Conservation (phyloP, 2,329 filamentous ascomycete genomes). For the Camillea tinctor region DNA sequence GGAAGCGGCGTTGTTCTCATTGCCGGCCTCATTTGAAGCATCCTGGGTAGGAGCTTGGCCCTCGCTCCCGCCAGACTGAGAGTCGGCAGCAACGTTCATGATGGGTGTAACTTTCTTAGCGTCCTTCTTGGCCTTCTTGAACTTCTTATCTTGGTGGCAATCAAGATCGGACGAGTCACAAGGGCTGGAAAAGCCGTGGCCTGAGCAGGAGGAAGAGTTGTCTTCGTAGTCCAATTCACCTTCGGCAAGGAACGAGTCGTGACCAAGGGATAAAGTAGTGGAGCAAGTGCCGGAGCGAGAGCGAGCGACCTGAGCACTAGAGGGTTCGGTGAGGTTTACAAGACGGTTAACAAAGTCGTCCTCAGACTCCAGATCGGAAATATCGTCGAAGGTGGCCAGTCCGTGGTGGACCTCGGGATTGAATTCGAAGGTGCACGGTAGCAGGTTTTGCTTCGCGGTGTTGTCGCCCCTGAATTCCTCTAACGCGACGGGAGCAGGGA, state of each 20-base stretch:
- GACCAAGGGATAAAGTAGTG: conserved; percentile 65
- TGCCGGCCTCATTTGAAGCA: conserved; percentile 35
- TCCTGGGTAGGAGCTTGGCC: conserved; percentile 35
- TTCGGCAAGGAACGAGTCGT: conserved; percentile 75
- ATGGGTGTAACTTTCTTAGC: conserved; percentile 34
- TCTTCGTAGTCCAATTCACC: conserved; percentile 73
- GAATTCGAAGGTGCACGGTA: conserved; percentile 52
- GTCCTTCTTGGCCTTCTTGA: conserved; percentile 54
- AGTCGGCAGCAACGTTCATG: conserved; percentile 44
- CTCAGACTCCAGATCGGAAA: conserved; percentile 88
- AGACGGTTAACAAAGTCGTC: conserved; percentile 79
- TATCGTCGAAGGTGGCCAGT: conserved; percentile 75
- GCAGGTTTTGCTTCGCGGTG: conserved; percentile 47
- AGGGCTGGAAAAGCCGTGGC: conserved; percentile 62
- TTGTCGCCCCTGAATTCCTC: conserved; percentile 57
- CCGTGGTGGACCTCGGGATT: conserved; percentile 50
- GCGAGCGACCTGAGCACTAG: conserved; percentile 64
- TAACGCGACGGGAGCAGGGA: conserved; percentile 63
- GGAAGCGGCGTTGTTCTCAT: conserved; percentile 34
- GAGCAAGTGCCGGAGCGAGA: conserved; percentile 67
- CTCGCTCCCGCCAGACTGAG: conserved; percentile 34
- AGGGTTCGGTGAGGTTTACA: conserved; percentile 61
- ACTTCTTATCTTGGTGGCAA: conserved; percentile 55
- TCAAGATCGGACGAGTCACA: conserved; percentile 52
- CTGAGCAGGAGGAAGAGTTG: conserved; percentile 61